Evolutionary conservation across 805 yeast species (phyloP).

Genomic region (Teunomyces gatunensis): DNA sequence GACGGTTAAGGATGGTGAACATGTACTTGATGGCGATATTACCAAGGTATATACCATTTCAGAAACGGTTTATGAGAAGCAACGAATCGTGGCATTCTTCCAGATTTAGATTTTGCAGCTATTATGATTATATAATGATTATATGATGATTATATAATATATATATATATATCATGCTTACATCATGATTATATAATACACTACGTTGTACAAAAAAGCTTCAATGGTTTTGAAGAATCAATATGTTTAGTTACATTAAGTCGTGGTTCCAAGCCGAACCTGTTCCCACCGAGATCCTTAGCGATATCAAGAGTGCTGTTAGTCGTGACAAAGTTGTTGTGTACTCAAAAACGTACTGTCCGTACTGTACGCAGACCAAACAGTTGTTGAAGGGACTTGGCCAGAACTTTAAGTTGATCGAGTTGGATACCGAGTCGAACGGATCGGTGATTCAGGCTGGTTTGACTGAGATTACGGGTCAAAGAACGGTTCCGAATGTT

Average conservation of each 20-base stretch:
- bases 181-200: too few species aligned
- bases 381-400: constrained; percentile 16
- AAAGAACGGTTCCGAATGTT: constrained; percentile 36
- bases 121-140: too few species aligned
- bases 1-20: not conserved
- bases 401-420: constrained; percentile 24
- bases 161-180: too few species aligned
- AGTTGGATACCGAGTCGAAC: constrained; percentile 23
- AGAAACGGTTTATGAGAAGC: constrained; percentile 2
- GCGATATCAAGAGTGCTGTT: constrained; percentile 10
- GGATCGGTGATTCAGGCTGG: constrained; percentile 31
- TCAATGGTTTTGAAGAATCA: not conserved
- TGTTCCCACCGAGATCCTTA: constrained; percentile 10
- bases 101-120: not conserved
- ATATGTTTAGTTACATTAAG: constrained; percentile 9
- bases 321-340: constrained; percentile 17
- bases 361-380: constrained; percentile 44
- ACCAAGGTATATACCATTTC: constrained; percentile 2
- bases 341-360: constrained; percentile 41
- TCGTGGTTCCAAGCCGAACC: constrained; percentile 13
- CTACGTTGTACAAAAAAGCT: not conserved
- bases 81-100: constrained; percentile 5
- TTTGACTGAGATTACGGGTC: constrained; percentile 31
- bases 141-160: too few species aligned
- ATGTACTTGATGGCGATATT: not conserved